A percentile compares a stretch with the other conserved stretches of the same genome.
Evolutionary conservation across 495 filamentous ascomycete genomes (phyloP).

Genomic region (Penicillium paradoxum): DNA sequence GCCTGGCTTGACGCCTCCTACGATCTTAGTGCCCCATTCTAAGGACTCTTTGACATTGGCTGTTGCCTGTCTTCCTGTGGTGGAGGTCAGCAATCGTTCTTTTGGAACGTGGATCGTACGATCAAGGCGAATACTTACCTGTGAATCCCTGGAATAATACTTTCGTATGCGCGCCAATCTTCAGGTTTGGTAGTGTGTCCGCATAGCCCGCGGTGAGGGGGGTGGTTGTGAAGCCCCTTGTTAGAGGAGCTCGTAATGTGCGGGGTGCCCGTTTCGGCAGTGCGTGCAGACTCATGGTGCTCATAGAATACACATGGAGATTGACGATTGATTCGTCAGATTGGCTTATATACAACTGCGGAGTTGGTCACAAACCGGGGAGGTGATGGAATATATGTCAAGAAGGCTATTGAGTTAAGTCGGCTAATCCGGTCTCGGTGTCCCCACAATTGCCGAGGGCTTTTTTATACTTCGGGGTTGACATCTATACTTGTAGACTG

Average conservation of each 20-base stretch:
- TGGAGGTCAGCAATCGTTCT: constrained; percentile 9
- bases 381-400: neutral
- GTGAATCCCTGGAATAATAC: constrained; percentile 92
- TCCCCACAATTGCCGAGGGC: constrained; percentile 8
- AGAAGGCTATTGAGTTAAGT: constrained; percentile 3
- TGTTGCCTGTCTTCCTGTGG: constrained; percentile 55
- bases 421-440: constrained; percentile 9
- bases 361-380: neutral
- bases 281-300: constrained; percentile 13
- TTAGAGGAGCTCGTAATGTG: constrained; percentile 1
- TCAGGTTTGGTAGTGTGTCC: constrained; percentile 70
- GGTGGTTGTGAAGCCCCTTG: constrained; percentile 39
- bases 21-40: constrained; percentile 81
- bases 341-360: neutral
- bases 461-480: neutral
- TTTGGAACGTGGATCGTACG: neutral
- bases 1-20: constrained; percentile 79
- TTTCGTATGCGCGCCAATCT: constrained; percentile 70
- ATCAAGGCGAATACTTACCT: constrained; percentile 37
- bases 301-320: neutral
- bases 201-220: constrained; percentile 39
- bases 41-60: constrained; percentile 78
- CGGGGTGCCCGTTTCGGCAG: constrained; percentile 18
- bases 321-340: neutral
- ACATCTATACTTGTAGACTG: too few relatives aligned